These are phyloP conservation scores for Andrographis paniculata DNA, from an alignment of 305 asterid species.

Conservation along the genomic window DNA sequence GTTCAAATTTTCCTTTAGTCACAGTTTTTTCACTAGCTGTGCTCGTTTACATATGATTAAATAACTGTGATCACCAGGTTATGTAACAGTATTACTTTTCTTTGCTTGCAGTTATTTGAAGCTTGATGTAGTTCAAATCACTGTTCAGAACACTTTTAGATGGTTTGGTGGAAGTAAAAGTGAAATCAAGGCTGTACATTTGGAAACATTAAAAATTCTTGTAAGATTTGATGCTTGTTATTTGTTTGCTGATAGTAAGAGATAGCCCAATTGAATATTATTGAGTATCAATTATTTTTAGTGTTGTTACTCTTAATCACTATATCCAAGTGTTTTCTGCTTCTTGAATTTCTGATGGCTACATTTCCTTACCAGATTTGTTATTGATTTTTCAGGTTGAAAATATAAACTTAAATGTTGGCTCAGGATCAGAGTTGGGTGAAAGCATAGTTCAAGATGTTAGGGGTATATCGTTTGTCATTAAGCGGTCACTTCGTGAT, in stretches of 20 bases:
- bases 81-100: slow-evolving; percentile 6
- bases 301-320: background rate
- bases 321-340: background rate
- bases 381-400: slow-evolving; percentile 54
- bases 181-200: slow-evolving; percentile 76
- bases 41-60: slow-evolving; percentile 8
- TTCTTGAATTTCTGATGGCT: slow-evolving; percentile 2
- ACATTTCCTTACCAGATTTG: slow-evolving; percentile 2
- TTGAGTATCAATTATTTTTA: too few species aligned
- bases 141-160: slow-evolving; percentile 74
- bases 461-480: slow-evolving; percentile 69
- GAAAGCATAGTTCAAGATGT: slow-evolving; percentile 85
- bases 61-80: background rate
- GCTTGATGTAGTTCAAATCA: slow-evolving; percentile 93
- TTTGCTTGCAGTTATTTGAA: slow-evolving; percentile 78
- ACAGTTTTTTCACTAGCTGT: slow-evolving; percentile 6
- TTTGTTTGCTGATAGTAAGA: slow-evolving; percentile 4
- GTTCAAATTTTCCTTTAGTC: slow-evolving; percentile 24
- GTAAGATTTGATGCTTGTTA: slow-evolving; percentile 43
- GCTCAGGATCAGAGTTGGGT: slow-evolving; percentile 69
- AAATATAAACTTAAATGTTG: slow-evolving; percentile 89
- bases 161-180: slow-evolving; percentile 69
- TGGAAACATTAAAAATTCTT: slow-evolving; percentile 60
- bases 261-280: slow-evolving; percentile 10
- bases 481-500: slow-evolving; percentile 82